Conservation (phyloP, 1,284 basidiomycete species). For the Rhodotorula sp. region DNA sequence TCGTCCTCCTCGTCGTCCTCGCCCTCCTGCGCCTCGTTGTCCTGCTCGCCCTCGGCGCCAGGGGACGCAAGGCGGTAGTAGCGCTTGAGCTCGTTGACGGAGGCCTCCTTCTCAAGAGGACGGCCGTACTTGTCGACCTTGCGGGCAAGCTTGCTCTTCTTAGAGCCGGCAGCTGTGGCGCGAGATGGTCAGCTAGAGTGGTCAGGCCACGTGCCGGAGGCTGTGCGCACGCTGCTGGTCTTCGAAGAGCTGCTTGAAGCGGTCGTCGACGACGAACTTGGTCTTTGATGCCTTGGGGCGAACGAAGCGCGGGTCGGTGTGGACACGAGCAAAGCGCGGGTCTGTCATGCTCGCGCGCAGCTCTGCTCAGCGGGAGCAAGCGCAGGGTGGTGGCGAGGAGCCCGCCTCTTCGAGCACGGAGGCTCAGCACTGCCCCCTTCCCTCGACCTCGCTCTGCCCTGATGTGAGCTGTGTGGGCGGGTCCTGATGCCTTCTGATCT, state of each 20-base stretch:
- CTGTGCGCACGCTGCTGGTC: conserved; percentile 44
- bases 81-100: conserved; percentile 72
- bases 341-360: conserved; percentile 54
- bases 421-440: too few relatives aligned
- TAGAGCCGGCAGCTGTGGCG: conserved; percentile 2
- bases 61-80: conserved; percentile 70
- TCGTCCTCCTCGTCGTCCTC: conserved; percentile 51
- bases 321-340: conserved; percentile 80
- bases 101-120: conserved; percentile 65
- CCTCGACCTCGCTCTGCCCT: too few relatives aligned
- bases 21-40: conserved; percentile 53
- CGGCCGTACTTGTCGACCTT: conserved; percentile 93
- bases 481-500: too few relatives aligned
- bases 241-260: conserved; percentile 83
- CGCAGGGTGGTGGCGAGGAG: neutral
- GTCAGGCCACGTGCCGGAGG: neutral
- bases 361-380: neutral
- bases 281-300: conserved; percentile 73
- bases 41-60: conserved; percentile 46
- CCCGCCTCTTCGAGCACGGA: neutral
- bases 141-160: conserved; percentile 51
- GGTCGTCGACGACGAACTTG: conserved; percentile 87
- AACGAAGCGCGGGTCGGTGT: conserved; percentile 90
- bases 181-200: neutral
- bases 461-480: too few relatives aligned